These are phyloP conservation scores for Eimeria falciformis DNA, from an alignment of 169 alveolate species.

Conservation along the genomic window DNA sequence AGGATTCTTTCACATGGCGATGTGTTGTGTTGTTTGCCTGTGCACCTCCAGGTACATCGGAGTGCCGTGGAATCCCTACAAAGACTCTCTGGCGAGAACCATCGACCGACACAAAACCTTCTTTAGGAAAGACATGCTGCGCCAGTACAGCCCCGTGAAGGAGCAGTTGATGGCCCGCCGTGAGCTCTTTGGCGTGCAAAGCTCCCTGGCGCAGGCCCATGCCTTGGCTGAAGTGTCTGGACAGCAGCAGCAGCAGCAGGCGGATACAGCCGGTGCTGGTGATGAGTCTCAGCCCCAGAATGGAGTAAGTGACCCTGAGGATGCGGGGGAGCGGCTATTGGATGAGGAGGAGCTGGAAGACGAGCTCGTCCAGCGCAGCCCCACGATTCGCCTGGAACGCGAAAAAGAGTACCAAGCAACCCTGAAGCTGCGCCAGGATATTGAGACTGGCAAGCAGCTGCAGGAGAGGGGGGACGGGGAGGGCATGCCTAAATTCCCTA, in stretches of 20 bases:
- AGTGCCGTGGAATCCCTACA: slow-evolving; percentile 92
- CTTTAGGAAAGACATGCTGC: slow-evolving; percentile 86
- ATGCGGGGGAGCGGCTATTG: slow-evolving; percentile 38
- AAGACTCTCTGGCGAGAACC: slow-evolving; percentile 83
- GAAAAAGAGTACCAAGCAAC: slow-evolving; percentile 59
- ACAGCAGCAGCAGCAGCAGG: not conserved
- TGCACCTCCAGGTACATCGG: slow-evolving; percentile 82
- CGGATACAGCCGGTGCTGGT: too few species aligned
- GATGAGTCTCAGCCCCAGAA: too few species aligned
- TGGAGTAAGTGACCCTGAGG: not conserved
- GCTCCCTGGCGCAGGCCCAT: slow-evolving; percentile 12
- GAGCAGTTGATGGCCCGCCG: slow-evolving; percentile 40
- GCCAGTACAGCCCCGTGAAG: slow-evolving; percentile 84
- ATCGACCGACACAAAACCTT: slow-evolving; percentile 84
- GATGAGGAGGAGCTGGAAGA: slow-evolving; percentile 76
- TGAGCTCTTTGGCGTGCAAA: slow-evolving; percentile 28
- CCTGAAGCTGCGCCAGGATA: slow-evolving; percentile 3
- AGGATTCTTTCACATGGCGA: not conserved
- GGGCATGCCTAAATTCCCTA: slow-evolving; percentile 61
- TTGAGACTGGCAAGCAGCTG: slow-evolving; percentile 33
- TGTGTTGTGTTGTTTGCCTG: not conserved
- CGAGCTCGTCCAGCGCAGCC: slow-evolving; percentile 52
- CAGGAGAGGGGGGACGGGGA: slow-evolving; percentile 68
- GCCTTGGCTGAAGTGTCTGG: not conserved
- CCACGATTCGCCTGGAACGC: slow-evolving; percentile 45